These are phyloP conservation scores for Heliosperma pusillum DNA, from an alignment of 148 eudicot species.

Conservation along the genomic window DNA sequence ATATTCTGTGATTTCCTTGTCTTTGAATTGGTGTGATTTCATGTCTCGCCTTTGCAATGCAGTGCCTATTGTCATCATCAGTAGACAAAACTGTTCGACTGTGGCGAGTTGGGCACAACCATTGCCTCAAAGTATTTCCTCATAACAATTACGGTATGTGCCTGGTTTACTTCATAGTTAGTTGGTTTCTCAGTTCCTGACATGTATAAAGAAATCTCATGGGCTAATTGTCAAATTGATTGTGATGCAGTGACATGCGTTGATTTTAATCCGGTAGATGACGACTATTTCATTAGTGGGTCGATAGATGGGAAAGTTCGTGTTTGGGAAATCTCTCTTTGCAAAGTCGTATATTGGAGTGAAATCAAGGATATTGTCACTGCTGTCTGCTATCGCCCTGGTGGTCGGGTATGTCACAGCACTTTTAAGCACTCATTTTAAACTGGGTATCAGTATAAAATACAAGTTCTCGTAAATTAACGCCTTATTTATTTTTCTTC, in stretches of 20 bases:
- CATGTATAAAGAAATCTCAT: too few species aligned
- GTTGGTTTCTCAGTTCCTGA: neutral
- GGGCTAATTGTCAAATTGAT: neutral
- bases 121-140: slow-evolving; percentile 66
- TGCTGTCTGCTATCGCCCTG: slow-evolving; percentile 82
- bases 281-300: slow-evolving; percentile 83
- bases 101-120: slow-evolving; percentile 72
- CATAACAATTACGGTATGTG: slow-evolving; percentile 76
- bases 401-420: slow-evolving; percentile 57
- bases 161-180: neutral
- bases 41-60: slow-evolving; percentile 30
- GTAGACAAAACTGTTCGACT: slow-evolving; percentile 82
- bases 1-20: neutral
- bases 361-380: slow-evolving; percentile 81
- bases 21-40: neutral
- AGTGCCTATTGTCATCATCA: slow-evolving; percentile 76
- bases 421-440: neutral
- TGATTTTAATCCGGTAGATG: slow-evolving; percentile 82
- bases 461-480: neutral
- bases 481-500: slow-evolving; percentile 21
- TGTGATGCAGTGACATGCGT: slow-evolving; percentile 78
- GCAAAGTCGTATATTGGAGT: slow-evolving; percentile 82
- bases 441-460: neutral
- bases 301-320: slow-evolving; percentile 98
- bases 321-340: slow-evolving; percentile 59